Percentiles rank a stretch among this genome's conserved stretches.
These are phyloP conservation scores for Trichoderma atroviride DNA, from an alignment of 2,329 filamentous ascomycete species.

Conservation along the genomic window DNA sequence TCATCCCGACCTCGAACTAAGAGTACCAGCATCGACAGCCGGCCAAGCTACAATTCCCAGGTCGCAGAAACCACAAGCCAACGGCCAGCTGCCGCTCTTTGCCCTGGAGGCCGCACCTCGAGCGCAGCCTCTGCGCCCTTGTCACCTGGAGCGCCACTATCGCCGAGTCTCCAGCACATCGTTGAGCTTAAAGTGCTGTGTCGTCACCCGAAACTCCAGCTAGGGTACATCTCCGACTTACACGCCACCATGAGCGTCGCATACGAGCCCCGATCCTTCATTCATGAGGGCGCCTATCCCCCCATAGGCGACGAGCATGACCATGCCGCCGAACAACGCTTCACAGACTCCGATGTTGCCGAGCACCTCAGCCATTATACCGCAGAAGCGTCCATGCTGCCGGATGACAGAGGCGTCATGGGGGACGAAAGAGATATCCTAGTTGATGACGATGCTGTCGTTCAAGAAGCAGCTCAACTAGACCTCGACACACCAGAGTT, in stretches of 20 bases:
- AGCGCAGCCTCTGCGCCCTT: constrained; percentile 5
- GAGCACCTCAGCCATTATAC: constrained; percentile 50
- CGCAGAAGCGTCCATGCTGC: constrained; percentile 43
- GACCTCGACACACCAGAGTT: constrained; percentile 42
- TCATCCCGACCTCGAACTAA: constrained; percentile 28
- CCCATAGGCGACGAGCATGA: constrained; percentile 51
- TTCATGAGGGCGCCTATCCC: constrained; percentile 53
- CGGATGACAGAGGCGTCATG: constrained; percentile 44
- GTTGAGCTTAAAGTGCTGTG: constrained; percentile 17
- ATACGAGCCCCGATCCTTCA: constrained; percentile 54
- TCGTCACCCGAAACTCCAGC: constrained; percentile 20
- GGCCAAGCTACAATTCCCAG: constrained; percentile 26
- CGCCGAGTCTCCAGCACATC: constrained; percentile 22
- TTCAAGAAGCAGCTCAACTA: constrained; percentile 45
- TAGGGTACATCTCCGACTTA: constrained; percentile 15
- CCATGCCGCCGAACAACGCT: constrained; percentile 46
- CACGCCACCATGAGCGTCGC: constrained; percentile 52
- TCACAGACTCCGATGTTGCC: constrained; percentile 48
- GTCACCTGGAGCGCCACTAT: constrained; percentile 1
- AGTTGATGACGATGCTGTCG: constrained; percentile 43
- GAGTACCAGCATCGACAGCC: constrained; percentile 28
- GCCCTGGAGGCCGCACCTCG: constrained; percentile 5
- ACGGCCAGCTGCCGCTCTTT: constrained; percentile 9
- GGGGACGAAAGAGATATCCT: constrained; percentile 42
- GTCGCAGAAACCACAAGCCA: constrained; percentile 22